Base-by-base conservation (phyloP, 805 yeast species). In the Metschnikowia chrysomelidarum region DNA sequence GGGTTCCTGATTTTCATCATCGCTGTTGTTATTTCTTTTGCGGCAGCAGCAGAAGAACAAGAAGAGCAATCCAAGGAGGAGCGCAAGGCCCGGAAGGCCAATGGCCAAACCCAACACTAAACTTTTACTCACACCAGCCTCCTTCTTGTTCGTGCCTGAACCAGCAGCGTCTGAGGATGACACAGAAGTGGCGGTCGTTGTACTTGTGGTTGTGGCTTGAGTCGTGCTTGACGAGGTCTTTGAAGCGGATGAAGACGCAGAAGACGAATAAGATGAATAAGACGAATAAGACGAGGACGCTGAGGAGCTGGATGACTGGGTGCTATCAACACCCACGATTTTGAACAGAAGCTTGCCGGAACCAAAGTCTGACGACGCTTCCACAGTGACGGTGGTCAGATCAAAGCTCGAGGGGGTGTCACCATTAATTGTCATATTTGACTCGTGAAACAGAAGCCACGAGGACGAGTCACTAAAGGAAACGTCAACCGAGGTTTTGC, bases 81-180 rank as follows among this genome's bases (percentile, higher is more conserved):
- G 49, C 2, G 72, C 71, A 3, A 76, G 61, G 0, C 73, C 54
- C 1, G 96, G 95, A 30, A 93, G 71, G 2, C 82, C 86, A n/a
- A 85, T 89, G 36, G 96, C 97, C 41, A 89, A 73, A 1, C 89
- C 95, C 53, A 91, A 84, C 0, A 95, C 96, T n/a, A 86, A 66
- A 2, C 75, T 73, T 46, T 75, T 81, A 34, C 65, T 69, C n/a
- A 13, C 18, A 13, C 22, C 27, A 27, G 59, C 61, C 23, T 55
- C 34, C 9, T 14, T 16, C 5, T 25, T 23, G 35, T 41, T 32
- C n/a, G 48, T 28, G 10, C 50, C 37, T 3, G 29, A n/a, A 2
- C 70, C 27, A 2, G 64, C 15, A 10, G 60, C 30, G 5, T 56
- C 18, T 3, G 63, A 14, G 1, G 69, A 44, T 1, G 59, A 36